These are phyloP conservation scores for Fusarium sp. DNA, from an alignment of 2,329 filamentous ascomycete species.

Conservation along the genomic window DNA sequence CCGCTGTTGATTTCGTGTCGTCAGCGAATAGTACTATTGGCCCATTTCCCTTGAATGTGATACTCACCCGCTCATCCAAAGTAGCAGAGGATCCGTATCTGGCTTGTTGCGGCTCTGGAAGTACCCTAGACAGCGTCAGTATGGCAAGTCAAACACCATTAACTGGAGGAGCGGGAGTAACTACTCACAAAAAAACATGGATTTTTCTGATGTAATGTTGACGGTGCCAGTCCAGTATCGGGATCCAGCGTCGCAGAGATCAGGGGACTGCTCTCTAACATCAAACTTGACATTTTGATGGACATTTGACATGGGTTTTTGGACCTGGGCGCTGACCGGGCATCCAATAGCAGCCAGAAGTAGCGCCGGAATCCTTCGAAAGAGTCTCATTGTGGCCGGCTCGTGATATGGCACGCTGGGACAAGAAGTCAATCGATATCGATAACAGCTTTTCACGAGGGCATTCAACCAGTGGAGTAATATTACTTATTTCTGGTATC, in stretches of 20 bases:
- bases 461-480: background rate
- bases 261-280: background rate
- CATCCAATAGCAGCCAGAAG: background rate
- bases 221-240: background rate
- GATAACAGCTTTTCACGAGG: background rate
- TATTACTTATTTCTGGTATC: background rate
- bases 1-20: background rate
- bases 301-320: background rate
- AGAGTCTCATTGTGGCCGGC: background rate
- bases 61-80: conserved; percentile 37
- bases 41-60: too few species aligned
- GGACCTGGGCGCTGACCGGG: background rate
- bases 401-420: background rate
- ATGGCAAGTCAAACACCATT: background rate
- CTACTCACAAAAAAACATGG: background rate
- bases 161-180: background rate
- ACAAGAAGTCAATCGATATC: background rate
- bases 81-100: conserved; percentile 21
- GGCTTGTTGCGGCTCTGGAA: conserved; percentile 27
- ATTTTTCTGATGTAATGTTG: background rate
- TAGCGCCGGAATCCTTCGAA: background rate
- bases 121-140: conserved; percentile 16
- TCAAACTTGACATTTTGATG: background rate
- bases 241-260: background rate
- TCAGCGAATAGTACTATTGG: background rate